Percentiles rank a stretch among this genome's conserved stretches.
These are phyloP conservation scores for Eucalyptus cloeziana DNA, from an alignment of 345 rosid genomes.

Conservation along the genomic window DNA sequence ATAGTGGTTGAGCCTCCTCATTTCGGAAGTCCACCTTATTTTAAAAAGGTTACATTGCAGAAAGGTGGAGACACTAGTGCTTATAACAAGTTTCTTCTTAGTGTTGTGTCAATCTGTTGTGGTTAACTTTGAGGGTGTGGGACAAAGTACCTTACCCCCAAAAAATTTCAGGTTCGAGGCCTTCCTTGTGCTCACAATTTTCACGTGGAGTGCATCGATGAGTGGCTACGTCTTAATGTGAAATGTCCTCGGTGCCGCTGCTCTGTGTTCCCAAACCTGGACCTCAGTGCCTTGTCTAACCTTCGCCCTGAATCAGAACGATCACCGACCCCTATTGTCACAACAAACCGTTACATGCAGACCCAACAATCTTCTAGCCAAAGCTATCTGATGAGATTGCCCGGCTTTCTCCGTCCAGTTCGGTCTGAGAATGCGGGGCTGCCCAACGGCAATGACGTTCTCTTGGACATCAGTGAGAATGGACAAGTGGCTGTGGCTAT, in stretches of 20 bases:
- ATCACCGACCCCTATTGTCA: conserved; percentile 23
- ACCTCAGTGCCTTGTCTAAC: conserved; percentile 85
- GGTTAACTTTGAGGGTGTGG: background rate
- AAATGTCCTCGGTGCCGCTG: conserved; percentile 96
- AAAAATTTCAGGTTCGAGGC: conserved; percentile 76
- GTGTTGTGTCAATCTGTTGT: background rate
- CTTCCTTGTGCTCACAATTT: conserved; percentile 99
- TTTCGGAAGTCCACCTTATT: background rate
- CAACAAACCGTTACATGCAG: conserved; percentile 35
- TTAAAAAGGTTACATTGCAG: background rate
- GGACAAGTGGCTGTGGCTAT: conserved; percentile 1
- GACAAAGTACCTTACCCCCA: background rate
- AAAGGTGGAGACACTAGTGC: background rate
- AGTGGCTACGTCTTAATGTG: conserved; percentile 93
- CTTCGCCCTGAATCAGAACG: conserved; percentile 63
- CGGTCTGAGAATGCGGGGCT: conserved; percentile 27
- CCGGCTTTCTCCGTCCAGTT: conserved; percentile 46
- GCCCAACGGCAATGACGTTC: conserved; percentile 5
- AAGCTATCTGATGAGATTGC: conserved; percentile 69
- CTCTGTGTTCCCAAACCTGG: conserved; percentile 94
- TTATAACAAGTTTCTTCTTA: background rate
- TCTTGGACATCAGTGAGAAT: conserved; percentile 26
- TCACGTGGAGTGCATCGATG: conserved; percentile 91
- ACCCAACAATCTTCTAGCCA: conserved; percentile 56
- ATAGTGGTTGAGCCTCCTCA: background rate